Evolutionary conservation across 495 filamentous ascomycete genomes (phyloP).

Genomic region (Chaetomidium leptoderma): DNA sequence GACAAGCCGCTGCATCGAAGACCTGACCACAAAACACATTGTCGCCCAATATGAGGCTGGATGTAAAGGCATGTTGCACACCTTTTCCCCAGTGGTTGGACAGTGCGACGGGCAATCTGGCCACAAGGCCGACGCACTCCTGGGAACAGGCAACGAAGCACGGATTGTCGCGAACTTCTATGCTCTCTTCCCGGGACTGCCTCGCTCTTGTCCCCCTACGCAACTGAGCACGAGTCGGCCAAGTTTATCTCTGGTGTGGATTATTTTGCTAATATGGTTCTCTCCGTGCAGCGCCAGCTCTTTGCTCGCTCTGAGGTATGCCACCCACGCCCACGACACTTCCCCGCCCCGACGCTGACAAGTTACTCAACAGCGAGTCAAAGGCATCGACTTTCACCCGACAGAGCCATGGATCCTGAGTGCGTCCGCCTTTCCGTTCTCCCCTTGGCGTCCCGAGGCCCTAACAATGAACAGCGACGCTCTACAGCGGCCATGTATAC

Average conservation of each 20-base stretch:
- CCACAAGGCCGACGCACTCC: constrained; percentile 13
- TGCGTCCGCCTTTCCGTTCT: constrained; percentile 7
- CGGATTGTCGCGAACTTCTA: not conserved
- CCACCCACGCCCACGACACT: constrained; percentile 66
- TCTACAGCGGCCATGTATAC: constrained; percentile 98
- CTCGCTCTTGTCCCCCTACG: not conserved
- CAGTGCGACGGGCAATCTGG: constrained; percentile 20
- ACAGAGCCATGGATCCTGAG: constrained; percentile 95
- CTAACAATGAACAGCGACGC: constrained; percentile 45
- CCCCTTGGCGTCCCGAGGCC: too few species aligned
- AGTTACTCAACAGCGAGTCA: constrained; percentile 71
- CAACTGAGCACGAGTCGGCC: too few species aligned
- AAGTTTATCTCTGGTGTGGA: not conserved
- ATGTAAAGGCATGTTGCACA: constrained; percentile 71
- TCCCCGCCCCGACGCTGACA: constrained; percentile 12
- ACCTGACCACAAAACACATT: not conserved
- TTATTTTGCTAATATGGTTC: constrained; percentile 23
- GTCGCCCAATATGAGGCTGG: constrained; percentile 70
- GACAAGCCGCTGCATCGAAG: not conserved
- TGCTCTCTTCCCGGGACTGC: not conserved
- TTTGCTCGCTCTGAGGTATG: constrained; percentile 36
- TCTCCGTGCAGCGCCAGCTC: constrained; percentile 37
- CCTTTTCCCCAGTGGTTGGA: constrained; percentile 1
- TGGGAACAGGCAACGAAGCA: constrained; percentile 8
- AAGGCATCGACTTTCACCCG: constrained; percentile 96